phyloP scores from a whole-genome alignment of 2,329 filamentous ascomycete genomes.

The Phialophora expanda region DNA sequence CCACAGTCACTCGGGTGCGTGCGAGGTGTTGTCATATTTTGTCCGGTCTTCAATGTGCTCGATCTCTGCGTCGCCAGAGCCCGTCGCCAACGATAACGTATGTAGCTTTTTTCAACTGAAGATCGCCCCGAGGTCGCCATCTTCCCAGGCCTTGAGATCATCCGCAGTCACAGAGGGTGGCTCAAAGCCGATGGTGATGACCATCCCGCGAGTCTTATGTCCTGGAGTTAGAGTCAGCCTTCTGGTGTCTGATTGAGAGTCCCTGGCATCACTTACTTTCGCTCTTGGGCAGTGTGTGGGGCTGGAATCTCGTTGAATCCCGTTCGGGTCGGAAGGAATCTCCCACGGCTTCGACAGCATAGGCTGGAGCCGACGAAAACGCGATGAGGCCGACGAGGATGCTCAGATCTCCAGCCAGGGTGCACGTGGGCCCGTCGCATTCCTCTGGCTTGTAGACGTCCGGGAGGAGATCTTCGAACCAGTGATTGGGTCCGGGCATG shows the following conservation, averaged over 20 bases:
- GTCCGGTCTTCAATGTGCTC: not conserved
- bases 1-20: too few species aligned
- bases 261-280: slow-evolving; percentile 20
- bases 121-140: slow-evolving; percentile 16
- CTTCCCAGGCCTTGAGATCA: slow-evolving; percentile 17
- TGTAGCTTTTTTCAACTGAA: slow-evolving; percentile 10
- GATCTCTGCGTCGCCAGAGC: not conserved
- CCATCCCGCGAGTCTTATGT: slow-evolving; percentile 12
- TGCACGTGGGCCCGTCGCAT: slow-evolving; percentile 6
- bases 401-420: slow-evolving; percentile 26
- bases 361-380: slow-evolving; percentile 5
- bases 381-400: slow-evolving; percentile 26
- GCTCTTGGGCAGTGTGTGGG: not conserved
- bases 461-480: slow-evolving; percentile 27
- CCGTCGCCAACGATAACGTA: not conserved
- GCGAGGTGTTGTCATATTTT: not conserved
- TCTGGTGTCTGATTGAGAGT: not conserved
- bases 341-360: slow-evolving; percentile 1
- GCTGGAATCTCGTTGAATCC: slow-evolving; percentile 13
- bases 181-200: slow-evolving; percentile 27
- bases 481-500: slow-evolving; percentile 20
- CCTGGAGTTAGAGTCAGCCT: slow-evolving; percentile 1
- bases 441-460: slow-evolving; percentile 10
- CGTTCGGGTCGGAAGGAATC: slow-evolving; percentile 21
- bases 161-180: not conserved